Evolutionary conservation across 2,329 filamentous ascomycete genomes (phyloP).

Genomic region (Nemania serpens): DNA sequence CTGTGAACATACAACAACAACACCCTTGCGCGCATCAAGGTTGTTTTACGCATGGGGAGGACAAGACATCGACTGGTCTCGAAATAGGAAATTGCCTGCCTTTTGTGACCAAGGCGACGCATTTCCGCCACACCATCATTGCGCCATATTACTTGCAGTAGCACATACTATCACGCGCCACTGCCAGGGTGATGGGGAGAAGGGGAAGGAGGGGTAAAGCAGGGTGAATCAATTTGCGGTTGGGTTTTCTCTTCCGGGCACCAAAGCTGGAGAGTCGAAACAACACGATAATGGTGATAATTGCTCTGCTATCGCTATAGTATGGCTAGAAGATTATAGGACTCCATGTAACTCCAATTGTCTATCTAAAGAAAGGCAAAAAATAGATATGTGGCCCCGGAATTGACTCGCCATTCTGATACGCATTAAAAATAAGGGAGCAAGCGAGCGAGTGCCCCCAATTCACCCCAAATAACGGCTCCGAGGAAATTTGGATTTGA

Average conservation of each 20-base stretch:
- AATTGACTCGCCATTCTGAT: no score
- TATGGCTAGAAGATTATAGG: no score
- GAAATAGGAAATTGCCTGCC: not conserved
- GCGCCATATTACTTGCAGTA: constrained; percentile 28
- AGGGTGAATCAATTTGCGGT: not conserved
- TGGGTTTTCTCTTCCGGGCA: not conserved
- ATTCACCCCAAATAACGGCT: not conserved
- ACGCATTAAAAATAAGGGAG: no score
- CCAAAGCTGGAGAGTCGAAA: not conserved
- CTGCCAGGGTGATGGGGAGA: not conserved
- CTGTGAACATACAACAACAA: not conserved
- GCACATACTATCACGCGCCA: constrained; percentile 23
- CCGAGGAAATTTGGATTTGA: not conserved
- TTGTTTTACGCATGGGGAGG: not conserved
- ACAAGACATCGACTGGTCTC: not conserved
- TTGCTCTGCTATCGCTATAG: not conserved
- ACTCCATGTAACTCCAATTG: no score
- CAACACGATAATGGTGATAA: not conserved
- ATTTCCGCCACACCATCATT: constrained; percentile 19
- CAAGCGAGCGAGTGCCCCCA: not conserved
- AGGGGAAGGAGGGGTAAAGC: constrained; percentile 4
- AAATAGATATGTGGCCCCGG: no score
- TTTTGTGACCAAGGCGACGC: not conserved
- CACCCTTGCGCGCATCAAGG: not conserved
- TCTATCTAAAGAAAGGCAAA: no score